Evolutionary conservation across 2,329 filamentous ascomycete species (phyloP).

Genomic region (Phoma sp.): DNA sequence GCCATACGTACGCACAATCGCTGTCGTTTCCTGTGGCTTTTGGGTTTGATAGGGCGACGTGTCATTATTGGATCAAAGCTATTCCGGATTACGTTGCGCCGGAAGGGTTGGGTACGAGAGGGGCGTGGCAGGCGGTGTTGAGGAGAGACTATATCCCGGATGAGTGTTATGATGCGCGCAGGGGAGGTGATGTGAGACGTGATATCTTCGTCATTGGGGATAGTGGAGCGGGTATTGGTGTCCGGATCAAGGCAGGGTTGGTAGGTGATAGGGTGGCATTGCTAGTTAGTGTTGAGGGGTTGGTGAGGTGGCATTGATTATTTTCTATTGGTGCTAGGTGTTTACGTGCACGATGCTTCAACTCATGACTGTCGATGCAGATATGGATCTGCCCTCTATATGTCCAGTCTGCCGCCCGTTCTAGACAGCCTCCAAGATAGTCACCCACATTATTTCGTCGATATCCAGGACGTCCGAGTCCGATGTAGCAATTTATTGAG

Average conservation of each 20-base stretch:
- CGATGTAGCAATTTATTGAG: too few relatives aligned
- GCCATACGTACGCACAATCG: conserved; percentile 22
- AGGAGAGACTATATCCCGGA: conserved; percentile 19
- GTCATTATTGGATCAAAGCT: conserved; percentile 35
- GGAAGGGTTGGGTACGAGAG: conserved; percentile 4
- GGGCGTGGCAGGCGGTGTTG: conserved; percentile 24
- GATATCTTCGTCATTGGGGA: conserved; percentile 30
- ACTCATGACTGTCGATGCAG: not conserved
- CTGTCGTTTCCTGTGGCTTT: conserved; percentile 29
- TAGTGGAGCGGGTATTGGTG: conserved; percentile 24
- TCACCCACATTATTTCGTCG: too few relatives aligned
- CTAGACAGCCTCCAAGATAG: too few relatives aligned
- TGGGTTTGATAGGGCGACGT: conserved; percentile 27
- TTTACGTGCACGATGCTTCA: not conserved
- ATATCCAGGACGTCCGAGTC: too few relatives aligned
- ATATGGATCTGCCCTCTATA: too few relatives aligned
- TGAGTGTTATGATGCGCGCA: conserved; percentile 22
- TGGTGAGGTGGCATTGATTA: conserved; percentile 22
- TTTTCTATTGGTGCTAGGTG: not conserved
- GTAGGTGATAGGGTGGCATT: conserved; percentile 29
- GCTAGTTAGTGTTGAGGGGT: conserved; percentile 30
- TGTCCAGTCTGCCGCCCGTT: too few relatives aligned
- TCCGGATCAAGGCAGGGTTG: conserved; percentile 28
- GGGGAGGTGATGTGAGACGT: conserved; percentile 22
- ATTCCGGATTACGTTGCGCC: conserved; percentile 19